These are phyloP conservation scores for Diaporthe longicolla DNA, from an alignment of 2,329 filamentous ascomycete species.

Conservation along the genomic window DNA sequence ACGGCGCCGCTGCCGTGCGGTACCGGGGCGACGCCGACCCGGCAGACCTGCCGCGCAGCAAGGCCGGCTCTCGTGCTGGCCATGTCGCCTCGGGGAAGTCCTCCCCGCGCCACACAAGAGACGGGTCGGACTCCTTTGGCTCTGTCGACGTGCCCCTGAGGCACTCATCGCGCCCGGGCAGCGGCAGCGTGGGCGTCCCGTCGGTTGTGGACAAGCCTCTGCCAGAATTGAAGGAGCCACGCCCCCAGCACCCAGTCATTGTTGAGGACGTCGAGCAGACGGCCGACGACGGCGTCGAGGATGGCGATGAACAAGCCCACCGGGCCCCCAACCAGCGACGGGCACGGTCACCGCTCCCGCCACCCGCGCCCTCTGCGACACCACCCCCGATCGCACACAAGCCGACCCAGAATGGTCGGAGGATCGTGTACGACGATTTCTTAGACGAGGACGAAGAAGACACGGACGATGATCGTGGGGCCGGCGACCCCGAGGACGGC, in stretches of 20 bases:
- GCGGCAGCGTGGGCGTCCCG: slow-evolving; percentile 23
- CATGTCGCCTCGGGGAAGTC: background rate
- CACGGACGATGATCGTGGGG: background rate
- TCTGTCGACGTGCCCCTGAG: slow-evolving; percentile 22
- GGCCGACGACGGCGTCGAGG: background rate
- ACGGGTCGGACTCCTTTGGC: background rate
- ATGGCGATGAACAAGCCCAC: background rate
- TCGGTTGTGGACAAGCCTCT: slow-evolving; percentile 24
- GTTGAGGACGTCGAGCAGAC: slow-evolving; percentile 26
- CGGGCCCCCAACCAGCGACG: background rate
- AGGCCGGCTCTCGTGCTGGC: slow-evolving; percentile 8
- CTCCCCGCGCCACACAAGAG: background rate
- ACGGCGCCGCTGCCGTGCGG: background rate
- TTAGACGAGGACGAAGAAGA: slow-evolving; percentile 15
- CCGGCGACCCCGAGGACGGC: background rate
- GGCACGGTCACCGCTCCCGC: background rate
- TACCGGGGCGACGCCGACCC: background rate
- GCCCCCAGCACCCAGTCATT: slow-evolving; percentile 25
- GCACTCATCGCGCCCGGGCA: slow-evolving; percentile 34
- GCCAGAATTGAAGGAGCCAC: slow-evolving; percentile 22
- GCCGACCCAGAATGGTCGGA: slow-evolving; percentile 23
- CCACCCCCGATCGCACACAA: slow-evolving; percentile 34
- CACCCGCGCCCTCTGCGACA: slow-evolving; percentile 28
- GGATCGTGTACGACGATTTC: slow-evolving; percentile 36
- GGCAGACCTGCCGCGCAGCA: slow-evolving; percentile 12